phyloP scores from a whole-genome alignment of 306 rosid genomes.

The Pyrus pyrifolia region DNA sequence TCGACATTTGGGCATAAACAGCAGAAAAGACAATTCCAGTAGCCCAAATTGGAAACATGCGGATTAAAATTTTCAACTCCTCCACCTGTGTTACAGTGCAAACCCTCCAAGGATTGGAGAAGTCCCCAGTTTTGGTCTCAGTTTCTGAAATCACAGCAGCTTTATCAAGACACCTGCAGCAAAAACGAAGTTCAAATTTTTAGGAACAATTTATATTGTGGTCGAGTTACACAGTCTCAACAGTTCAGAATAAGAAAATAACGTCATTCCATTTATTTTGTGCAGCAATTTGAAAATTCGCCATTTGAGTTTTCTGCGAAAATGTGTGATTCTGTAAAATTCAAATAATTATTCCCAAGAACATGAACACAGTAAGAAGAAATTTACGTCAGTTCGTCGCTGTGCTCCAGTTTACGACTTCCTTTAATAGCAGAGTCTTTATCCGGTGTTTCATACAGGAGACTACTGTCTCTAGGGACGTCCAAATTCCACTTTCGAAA shows the following conservation, averaged over 20 bases:
- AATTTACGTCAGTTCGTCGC: slow-evolving; percentile 66
- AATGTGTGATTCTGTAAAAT: neutral
- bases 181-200: neutral
- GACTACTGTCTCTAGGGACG: slow-evolving; percentile 68
- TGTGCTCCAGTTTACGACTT: slow-evolving; percentile 87
- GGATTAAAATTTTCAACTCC: slow-evolving; percentile 85
- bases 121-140: slow-evolving; percentile 47
- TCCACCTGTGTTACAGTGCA: slow-evolving; percentile 95
- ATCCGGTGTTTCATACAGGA: slow-evolving; percentile 70
- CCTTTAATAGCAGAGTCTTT: slow-evolving; percentile 84
- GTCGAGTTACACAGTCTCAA: neutral
- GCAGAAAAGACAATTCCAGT: slow-evolving; percentile 80
- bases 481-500: slow-evolving; percentile 48
- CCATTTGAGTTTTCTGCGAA: neutral
- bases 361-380: neutral
- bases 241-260: neutral
- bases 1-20: slow-evolving; percentile 94
- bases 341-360: neutral
- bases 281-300: neutral
- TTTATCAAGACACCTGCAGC: slow-evolving; percentile 81
- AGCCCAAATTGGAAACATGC: slow-evolving; percentile 96
- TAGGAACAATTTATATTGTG: neutral
- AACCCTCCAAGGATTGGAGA: slow-evolving; percentile 71
- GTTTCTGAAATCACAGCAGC: slow-evolving; percentile 68
- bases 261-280: neutral